Evolutionary conservation across 129 eudicot species (phyloP).

Genomic region (Artemisia tridentata): DNA sequence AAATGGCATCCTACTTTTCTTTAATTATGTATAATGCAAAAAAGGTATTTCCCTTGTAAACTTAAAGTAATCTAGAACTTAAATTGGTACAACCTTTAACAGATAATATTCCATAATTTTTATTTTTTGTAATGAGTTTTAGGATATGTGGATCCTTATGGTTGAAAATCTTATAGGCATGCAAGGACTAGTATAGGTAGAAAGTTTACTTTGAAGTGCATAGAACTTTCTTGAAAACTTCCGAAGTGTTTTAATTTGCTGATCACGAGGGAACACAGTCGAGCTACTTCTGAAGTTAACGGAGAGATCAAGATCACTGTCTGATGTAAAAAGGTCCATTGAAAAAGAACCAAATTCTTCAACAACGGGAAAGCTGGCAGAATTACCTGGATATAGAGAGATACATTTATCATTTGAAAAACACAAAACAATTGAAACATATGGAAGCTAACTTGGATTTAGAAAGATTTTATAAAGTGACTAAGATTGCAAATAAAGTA

Average conservation of each 20-base stretch:
- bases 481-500: not conserved
- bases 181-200: not conserved
- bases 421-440: conserved; percentile 2
- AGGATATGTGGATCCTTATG: not conserved
- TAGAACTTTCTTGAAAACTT: conserved; percentile 80
- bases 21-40: not conserved
- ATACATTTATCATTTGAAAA: not conserved
- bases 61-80: no score
- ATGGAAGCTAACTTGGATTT: not conserved
- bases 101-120: not conserved
- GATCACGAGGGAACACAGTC: conserved; percentile 49
- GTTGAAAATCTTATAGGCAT: conserved; percentile 2
- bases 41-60: not conserved
- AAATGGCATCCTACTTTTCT: not conserved
- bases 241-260: conserved; percentile 69
- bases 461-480: not conserved
- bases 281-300: conserved; percentile 56
- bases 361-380: conserved; percentile 54
- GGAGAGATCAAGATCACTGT: conserved; percentile 90
- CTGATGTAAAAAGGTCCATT: conserved; percentile 83
- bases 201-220: conserved; percentile 64
- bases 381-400: conserved; percentile 39
- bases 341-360: conserved; percentile 87
- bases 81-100: not conserved
- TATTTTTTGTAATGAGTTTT: conserved; percentile 1